Evolutionary conservation across 2,329 filamentous ascomycete species (phyloP).

Genomic region (Phoma sp.): DNA sequence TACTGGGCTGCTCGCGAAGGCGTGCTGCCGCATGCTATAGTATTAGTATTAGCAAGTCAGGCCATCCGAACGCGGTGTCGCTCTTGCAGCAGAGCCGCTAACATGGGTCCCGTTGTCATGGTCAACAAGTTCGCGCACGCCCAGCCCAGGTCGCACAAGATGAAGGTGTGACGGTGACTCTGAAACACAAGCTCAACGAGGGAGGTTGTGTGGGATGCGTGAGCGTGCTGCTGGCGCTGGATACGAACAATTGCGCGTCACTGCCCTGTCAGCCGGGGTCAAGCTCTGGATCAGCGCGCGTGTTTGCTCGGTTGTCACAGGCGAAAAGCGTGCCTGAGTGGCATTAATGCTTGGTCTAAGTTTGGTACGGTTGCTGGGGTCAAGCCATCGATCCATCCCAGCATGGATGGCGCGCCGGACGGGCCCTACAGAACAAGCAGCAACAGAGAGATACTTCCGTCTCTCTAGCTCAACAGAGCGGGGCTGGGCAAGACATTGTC

Average conservation of each 20-base stretch:
- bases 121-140: constrained; percentile 22
- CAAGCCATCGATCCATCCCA: not conserved
- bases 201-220: constrained; percentile 1
- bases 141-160: constrained; percentile 14
- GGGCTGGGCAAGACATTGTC: not conserved
- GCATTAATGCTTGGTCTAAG: constrained; percentile 4
- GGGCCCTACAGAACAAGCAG: not conserved
- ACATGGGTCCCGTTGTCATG: constrained; percentile 17
- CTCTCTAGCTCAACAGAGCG: not conserved
- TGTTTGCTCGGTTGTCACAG: constrained; percentile 2
- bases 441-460: not conserved
- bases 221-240: not conserved
- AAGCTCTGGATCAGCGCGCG: not conserved
- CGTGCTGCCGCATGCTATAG: not conserved
- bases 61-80: constrained; percentile 8
- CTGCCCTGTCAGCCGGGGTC: not conserved
- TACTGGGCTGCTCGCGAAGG: not conserved
- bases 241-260: not conserved
- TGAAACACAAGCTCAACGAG: constrained; percentile 21
- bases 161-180: constrained; percentile 11
- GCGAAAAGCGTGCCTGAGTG: constrained; percentile 14
- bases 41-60: not conserved
- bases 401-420: constrained; percentile 4
- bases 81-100: constrained; percentile 23
- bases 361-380: constrained; percentile 10